Percentiles rank a stretch among this genome's conserved stretches.
phyloP scores from a whole-genome alignment of 148 eudicot species.

The Oxyria digyna region DNA sequence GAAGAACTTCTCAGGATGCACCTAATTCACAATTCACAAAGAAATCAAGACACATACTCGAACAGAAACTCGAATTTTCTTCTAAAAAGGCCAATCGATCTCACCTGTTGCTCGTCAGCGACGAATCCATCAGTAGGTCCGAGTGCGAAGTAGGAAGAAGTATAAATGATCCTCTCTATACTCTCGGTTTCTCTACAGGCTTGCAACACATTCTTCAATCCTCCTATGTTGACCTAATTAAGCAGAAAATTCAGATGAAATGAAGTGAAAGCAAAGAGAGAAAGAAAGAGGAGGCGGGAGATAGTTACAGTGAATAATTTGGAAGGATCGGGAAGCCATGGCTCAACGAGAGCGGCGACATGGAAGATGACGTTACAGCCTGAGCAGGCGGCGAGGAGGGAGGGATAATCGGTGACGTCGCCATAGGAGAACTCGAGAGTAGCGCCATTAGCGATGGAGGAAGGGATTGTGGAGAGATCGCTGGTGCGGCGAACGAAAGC shows the following conservation, averaged over 20 bases:
- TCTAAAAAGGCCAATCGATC: not conserved
- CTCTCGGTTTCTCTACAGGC: conserved; percentile 41
- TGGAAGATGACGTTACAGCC: conserved; percentile 63
- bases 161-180: conserved; percentile 67
- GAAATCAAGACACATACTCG: not conserved
- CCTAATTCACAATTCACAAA: conserved; percentile 19
- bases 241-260: not conserved
- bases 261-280: not conserved
- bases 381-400: conserved; percentile 51
- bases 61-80: not conserved
- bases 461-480: conserved; percentile 46
- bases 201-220: conserved; percentile 66
- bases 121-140: conserved; percentile 68
- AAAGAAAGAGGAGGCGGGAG: not conserved
- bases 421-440: conserved; percentile 51
- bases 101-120: conserved; percentile 74
- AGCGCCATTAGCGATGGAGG: conserved; percentile 13
- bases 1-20: conserved; percentile 59
- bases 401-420: conserved; percentile 52
- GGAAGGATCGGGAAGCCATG: conserved; percentile 82
- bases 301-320: conserved; percentile 32
- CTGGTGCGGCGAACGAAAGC: conserved; percentile 74
- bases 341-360: conserved; percentile 86
- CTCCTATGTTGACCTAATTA: conserved; percentile 73
- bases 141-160: conserved; percentile 84